These are phyloP conservation scores for Sonneratia alba DNA, from an alignment of 345 rosid genomes.

Conservation along the genomic window DNA sequence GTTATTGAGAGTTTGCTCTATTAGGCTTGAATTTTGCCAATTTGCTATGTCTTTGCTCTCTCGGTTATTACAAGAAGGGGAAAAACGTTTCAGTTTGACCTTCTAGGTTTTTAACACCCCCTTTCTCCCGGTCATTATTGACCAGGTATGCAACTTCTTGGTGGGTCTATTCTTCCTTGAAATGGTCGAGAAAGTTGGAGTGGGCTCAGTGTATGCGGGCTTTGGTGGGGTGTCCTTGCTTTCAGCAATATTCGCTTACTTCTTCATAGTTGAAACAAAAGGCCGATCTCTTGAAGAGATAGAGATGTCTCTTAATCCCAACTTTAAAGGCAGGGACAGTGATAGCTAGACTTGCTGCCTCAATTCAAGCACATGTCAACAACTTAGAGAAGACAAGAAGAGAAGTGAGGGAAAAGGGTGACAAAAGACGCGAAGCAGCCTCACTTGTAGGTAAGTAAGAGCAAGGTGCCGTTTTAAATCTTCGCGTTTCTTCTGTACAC, in stretches of 20 bases:
- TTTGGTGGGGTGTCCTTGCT: constrained; percentile 53
- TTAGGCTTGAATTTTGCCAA: neutral
- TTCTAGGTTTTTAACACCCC: neutral
- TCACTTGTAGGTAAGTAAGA: no score
- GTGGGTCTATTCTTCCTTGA: constrained; percentile 72
- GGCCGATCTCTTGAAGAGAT: constrained; percentile 75
- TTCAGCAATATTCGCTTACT: constrained; percentile 48
- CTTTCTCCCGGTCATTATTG: neutral
- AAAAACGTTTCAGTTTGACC: neutral
- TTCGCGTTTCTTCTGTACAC: no score
- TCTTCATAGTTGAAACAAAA: constrained; percentile 55
- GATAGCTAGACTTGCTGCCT: neutral
- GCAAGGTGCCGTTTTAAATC: no score
- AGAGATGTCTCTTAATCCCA: constrained; percentile 49
- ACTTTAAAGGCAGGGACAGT: constrained; percentile 8
- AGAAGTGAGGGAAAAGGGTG: no score
- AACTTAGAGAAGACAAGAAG: neutral
- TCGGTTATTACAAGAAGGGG: neutral
- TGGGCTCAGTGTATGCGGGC: constrained; percentile 46
- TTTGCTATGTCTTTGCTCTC: neutral
- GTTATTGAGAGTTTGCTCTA: neutral
- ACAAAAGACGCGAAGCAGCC: no score
- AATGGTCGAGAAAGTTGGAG: constrained; percentile 46
- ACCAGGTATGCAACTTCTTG: constrained; percentile 63
- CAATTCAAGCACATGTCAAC: neutral